A percentile compares a stretch with the other conserved stretches of the same genome.
Evolutionary conservation across 768 basidiomycete genomes (phyloP).

Genomic region (Sporobolomyces pararoseus): DNA sequence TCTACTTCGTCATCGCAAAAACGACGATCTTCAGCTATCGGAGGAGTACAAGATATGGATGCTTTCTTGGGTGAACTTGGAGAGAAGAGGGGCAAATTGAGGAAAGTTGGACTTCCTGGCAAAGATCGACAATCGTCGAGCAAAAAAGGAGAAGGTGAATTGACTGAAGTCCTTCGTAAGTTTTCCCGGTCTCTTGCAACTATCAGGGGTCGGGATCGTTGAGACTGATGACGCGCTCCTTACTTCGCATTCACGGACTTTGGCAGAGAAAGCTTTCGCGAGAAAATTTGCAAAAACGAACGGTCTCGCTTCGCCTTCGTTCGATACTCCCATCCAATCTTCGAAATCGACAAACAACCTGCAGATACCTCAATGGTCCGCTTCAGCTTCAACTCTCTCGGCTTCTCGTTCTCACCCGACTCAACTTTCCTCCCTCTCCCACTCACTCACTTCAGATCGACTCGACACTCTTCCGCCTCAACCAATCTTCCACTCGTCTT

Average conservation of each 20-base stretch:
- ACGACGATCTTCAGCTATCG: background rate
- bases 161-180: slow-evolving; percentile 14
- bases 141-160: background rate
- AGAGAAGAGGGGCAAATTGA: slow-evolving; percentile 14
- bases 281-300: slow-evolving; percentile 14
- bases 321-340: background rate
- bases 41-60: slow-evolving; percentile 22
- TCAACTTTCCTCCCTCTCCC: background rate
- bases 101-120: slow-evolving; percentile 28
- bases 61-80: slow-evolving; percentile 25
- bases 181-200: too few relatives aligned
- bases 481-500: background rate
- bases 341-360: background rate
- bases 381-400: background rate
- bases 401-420: background rate
- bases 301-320: slow-evolving; percentile 6
- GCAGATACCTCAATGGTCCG: background rate
- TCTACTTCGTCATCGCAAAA: background rate
- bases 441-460: too few relatives aligned
- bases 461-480: background rate
- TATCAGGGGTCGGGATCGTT: too few relatives aligned
- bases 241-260: too few relatives aligned
- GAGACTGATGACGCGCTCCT: too few relatives aligned
- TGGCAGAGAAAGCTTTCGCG: slow-evolving; percentile 13
- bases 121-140: background rate